Conservation (phyloP, 129 eudicot species). For the Chrysanthemum makinoi region DNA sequence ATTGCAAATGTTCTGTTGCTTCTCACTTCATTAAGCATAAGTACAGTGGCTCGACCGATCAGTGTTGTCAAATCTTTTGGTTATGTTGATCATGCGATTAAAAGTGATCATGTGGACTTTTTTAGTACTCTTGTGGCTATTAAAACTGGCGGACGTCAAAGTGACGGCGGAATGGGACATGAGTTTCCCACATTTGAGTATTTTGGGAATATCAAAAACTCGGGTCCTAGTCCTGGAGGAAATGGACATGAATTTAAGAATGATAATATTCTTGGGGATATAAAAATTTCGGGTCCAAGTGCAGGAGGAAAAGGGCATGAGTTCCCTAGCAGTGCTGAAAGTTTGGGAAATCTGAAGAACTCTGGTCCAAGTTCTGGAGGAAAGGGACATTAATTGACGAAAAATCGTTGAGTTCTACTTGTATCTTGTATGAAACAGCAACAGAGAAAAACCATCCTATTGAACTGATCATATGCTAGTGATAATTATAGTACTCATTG, state of each 20-base stretch:
- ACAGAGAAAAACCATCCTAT: too few species aligned
- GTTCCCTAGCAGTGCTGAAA: neutral
- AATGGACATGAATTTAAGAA: neutral
- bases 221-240: constrained; percentile 29
- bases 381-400: neutral
- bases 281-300: neutral
- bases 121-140: constrained; percentile 31
- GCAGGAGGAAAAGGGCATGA: neutral
- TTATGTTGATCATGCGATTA: constrained; percentile 6
- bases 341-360: neutral
- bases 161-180: constrained; percentile 1
- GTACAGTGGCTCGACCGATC: constrained; percentile 43
- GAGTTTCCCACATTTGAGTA: neutral
- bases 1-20: constrained; percentile 16
- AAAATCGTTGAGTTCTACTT: neutral
- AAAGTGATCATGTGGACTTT: constrained; percentile 3
- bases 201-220: constrained; percentile 31
- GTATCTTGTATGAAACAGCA: too few species aligned
- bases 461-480: too few species aligned
- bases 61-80: neutral
- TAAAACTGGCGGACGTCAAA: constrained; percentile 44
- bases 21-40: constrained; percentile 6
- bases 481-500: too few species aligned
- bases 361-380: neutral
- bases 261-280: neutral